phyloP scores from a whole-genome alignment of 192 early-diverging fungal genomes.

The Backusella tarrabulga region DNA sequence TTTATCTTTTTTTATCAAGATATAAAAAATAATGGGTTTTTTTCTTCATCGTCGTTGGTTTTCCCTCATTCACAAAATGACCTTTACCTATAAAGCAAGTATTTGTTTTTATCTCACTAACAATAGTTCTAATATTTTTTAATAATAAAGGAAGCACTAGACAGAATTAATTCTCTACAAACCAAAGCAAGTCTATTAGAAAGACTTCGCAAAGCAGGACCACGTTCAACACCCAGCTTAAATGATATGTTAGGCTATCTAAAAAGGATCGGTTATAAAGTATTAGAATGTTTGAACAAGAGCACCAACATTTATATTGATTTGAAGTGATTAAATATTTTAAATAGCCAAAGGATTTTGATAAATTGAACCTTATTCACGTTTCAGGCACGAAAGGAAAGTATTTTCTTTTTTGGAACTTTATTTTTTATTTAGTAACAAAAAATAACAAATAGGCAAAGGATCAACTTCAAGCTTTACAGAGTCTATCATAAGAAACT shows the following conservation, averaged over 20 bases:
- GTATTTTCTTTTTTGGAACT: too few species aligned
- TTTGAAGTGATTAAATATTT: background rate
- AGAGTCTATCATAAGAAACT: slow-evolving; percentile 70
- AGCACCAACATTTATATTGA: too few species aligned
- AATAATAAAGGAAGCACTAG: slow-evolving; percentile 65
- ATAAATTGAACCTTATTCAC: slow-evolving; percentile 77
- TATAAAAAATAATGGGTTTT: background rate
- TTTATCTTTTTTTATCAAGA: background rate
- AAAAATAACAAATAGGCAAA: too few species aligned
- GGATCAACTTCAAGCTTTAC: slow-evolving; percentile 79
- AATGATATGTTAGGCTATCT: slow-evolving; percentile 68
- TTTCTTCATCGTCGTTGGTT: background rate
- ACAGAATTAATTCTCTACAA: slow-evolving; percentile 80
- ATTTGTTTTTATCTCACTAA: background rate
- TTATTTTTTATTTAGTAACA: too few species aligned
- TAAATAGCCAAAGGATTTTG: slow-evolving; percentile 55
- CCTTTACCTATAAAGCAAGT: slow-evolving; percentile 11
- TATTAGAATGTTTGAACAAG: slow-evolving; percentile 28
- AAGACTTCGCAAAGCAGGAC: slow-evolving; percentile 64
- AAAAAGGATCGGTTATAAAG: slow-evolving; percentile 69
- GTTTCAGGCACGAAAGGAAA: slow-evolving; percentile 88
- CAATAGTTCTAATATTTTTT: background rate
- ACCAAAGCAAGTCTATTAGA: slow-evolving; percentile 86
- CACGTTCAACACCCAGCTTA: slow-evolving; percentile 55
- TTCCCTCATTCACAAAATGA: slow-evolving; percentile 5